Base-by-base conservation (phyloP, 2,329 filamentous ascomycete genomes). In the Colletotrichum sp. region DNA sequence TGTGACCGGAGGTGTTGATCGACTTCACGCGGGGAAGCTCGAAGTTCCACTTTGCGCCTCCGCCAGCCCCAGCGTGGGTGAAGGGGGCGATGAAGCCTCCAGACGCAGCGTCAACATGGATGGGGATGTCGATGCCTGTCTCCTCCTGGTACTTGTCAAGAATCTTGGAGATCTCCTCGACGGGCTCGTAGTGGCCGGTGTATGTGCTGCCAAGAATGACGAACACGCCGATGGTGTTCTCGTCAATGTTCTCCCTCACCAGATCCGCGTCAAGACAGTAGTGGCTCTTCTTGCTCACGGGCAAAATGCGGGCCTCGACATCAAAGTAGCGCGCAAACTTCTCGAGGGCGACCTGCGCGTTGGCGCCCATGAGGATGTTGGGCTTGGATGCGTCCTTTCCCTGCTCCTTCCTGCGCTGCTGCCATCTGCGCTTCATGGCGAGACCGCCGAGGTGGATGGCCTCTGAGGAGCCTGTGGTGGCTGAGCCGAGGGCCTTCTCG, bases 201-300 rank as follows among this genome's bases (percentile, higher is more conserved):
- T 95, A 95, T 0, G 93, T 95, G 66, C 89, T 92, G 5, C 93
- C 93, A 7, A 95, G 80, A 69, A 95, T 95, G 1, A 93, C 91
- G 79, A 94, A 95, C 1, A 95, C 86, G n/a, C 93, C 93, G 78
- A 95, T 94, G 0, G 93, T 95, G 78, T 95, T 95, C 83, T 95
- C 93, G 76, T 95, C 93, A 38, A 95, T 88, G 77, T 93, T 93
- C 79, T 94, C 82, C 79, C 89, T 91, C 1, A 94, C 91, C 30
- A 92, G 83, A 6, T 91, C 87, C 0, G 93, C 91, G 78, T 95
- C 92, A 9, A 95, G 86, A 36, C 92, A 85, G 80, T 88, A 93
- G 8, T 88, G 86, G 73, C 91, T 93, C 80, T 91, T 89, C 78
- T 89, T 87, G 67, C 88, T 92, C 13, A 93, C 93, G 21, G 90